phyloP scores from a whole-genome alignment of 495 filamentous ascomycete genomes.

The Daldinia vernicosa region DNA sequence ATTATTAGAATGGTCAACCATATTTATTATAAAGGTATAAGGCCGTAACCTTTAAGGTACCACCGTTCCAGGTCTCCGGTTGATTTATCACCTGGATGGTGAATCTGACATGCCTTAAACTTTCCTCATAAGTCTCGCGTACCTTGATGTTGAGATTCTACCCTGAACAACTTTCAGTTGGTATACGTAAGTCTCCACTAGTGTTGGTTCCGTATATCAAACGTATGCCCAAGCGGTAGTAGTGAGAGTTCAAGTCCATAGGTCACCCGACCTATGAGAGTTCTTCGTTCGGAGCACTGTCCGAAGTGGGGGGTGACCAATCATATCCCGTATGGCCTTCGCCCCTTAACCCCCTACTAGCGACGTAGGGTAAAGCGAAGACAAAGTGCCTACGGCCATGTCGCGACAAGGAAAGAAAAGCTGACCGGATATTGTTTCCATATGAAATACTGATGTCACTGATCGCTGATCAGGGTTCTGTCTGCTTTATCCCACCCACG shows the following conservation, averaged over 20 bases:
- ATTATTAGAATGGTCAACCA: too few species aligned
- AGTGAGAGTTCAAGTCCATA: slow-evolving; percentile 1
- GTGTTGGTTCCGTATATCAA: slow-evolving; percentile 16
- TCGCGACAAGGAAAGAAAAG: slow-evolving; percentile 1
- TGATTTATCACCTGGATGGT: slow-evolving; percentile 1
- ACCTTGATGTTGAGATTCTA: neutral
- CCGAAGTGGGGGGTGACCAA: slow-evolving; percentile 17
- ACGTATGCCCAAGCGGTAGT: slow-evolving; percentile 7
- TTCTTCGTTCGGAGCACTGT: slow-evolving; percentile 1
- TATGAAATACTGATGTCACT: slow-evolving; percentile 27
- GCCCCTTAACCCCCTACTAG: slow-evolving; percentile 11
- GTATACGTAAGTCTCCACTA: slow-evolving; percentile 4
- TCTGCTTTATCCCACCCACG: slow-evolving; percentile 2
- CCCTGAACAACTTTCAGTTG: neutral
- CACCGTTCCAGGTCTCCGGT: too few species aligned
- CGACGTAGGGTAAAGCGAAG: neutral
- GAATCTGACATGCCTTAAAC: slow-evolving; percentile 1
- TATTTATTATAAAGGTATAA: too few species aligned
- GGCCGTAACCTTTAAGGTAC: too few species aligned
- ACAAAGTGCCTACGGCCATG: neutral
- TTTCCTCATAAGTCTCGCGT: neutral
- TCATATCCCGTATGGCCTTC: neutral
- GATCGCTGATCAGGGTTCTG: slow-evolving; percentile 5
- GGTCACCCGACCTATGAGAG: too few species aligned
- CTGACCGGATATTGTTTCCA: neutral